phyloP scores from a whole-genome alignment of 805 yeast species.

The Myxozyma monticola region DNA sequence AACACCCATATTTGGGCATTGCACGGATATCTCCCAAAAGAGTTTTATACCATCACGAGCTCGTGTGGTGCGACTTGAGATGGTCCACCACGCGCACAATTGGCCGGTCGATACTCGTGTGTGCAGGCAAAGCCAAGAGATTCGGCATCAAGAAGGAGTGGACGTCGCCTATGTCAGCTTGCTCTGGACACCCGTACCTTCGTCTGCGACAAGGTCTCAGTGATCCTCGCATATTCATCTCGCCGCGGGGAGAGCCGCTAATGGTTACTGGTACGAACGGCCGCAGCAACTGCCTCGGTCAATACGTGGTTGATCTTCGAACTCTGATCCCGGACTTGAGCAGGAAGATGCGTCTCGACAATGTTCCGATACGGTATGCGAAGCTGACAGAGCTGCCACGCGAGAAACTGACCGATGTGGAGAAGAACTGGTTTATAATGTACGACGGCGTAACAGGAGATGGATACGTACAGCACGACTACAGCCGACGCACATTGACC shows the following conservation, averaged over 20 bases:
- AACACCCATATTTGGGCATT: slow-evolving; percentile 11
- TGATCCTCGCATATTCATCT: slow-evolving; percentile 25
- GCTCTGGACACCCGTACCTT: slow-evolving; percentile 4
- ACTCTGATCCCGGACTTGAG: slow-evolving; percentile 18
- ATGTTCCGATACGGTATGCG: slow-evolving; percentile 16
- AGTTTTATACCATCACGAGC: slow-evolving; percentile 14
- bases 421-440: slow-evolving; percentile 26
- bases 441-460: slow-evolving; percentile 11
- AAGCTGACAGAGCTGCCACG: slow-evolving; percentile 22
- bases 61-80: slow-evolving; percentile 20
- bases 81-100: slow-evolving; percentile 13
- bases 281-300: slow-evolving; percentile 13
- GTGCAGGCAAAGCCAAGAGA: neutral
- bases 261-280: slow-evolving; percentile 29
- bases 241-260: slow-evolving; percentile 29
- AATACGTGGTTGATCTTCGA: slow-evolving; percentile 22
- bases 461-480: slow-evolving; percentile 17
- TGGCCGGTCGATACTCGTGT: slow-evolving; percentile 11
- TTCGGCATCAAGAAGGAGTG: slow-evolving; percentile 3
- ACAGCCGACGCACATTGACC: slow-evolving; percentile 8
- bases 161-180: slow-evolving; percentile 4
- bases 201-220: slow-evolving; percentile 10
- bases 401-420: slow-evolving; percentile 4
- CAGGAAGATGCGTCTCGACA: slow-evolving; percentile 3
- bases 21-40: slow-evolving; percentile 6